Percentiles rank a stretch among this genome's conserved stretches.
These are phyloP conservation scores for Cercospora citrullina DNA, from an alignment of 2,329 filamentous ascomycete species.

Conservation along the genomic window DNA sequence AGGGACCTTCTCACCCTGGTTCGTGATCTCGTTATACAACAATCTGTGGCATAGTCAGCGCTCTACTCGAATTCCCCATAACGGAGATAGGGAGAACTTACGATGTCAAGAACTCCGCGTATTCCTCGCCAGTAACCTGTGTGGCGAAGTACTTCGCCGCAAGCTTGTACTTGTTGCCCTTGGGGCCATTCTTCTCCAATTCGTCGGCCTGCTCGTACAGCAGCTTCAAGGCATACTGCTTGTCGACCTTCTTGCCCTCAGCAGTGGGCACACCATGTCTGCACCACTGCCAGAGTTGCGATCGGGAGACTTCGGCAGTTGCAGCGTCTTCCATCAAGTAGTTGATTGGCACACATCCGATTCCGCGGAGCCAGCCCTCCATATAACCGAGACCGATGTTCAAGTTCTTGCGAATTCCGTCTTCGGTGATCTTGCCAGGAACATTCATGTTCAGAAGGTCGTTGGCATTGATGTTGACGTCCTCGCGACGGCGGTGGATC, in stretches of 20 bases:
- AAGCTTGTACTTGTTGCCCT: conserved; percentile 88
- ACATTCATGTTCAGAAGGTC: conserved; percentile 99
- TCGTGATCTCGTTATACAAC: conserved; percentile 85
- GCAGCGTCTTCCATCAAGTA: conserved; percentile 98
- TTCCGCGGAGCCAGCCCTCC: conserved; percentile 94
- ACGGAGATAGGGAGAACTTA: conserved; percentile 49
- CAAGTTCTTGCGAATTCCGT: conserved; percentile 94
- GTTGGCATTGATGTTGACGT: conserved; percentile 80
- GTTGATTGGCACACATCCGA: conserved; percentile 97
- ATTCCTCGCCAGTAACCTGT: conserved; percentile 96
- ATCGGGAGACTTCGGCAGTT: conserved; percentile 91
- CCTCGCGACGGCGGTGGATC: conserved; percentile 84
- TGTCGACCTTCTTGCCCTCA: conserved; percentile 90
- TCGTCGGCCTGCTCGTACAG: conserved; percentile 81
- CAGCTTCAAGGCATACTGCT: conserved; percentile 82
- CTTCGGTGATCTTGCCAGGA: conserved; percentile 86
- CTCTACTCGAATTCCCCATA: conserved; percentile 24
- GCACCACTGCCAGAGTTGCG: conserved; percentile 96
- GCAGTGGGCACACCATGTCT: conserved; percentile 71
- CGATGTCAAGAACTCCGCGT: conserved; percentile 91
- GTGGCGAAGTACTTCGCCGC: conserved; percentile 89
- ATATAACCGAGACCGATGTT: conserved; percentile 97
- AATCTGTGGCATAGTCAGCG: conserved; percentile 53
- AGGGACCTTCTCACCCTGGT: conserved; percentile 63
- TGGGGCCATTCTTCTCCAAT: conserved; percentile 70